Base-by-base conservation (phyloP, 2,329 filamentous ascomycete genomes). In the Cladophialophora bantiana region DNA sequence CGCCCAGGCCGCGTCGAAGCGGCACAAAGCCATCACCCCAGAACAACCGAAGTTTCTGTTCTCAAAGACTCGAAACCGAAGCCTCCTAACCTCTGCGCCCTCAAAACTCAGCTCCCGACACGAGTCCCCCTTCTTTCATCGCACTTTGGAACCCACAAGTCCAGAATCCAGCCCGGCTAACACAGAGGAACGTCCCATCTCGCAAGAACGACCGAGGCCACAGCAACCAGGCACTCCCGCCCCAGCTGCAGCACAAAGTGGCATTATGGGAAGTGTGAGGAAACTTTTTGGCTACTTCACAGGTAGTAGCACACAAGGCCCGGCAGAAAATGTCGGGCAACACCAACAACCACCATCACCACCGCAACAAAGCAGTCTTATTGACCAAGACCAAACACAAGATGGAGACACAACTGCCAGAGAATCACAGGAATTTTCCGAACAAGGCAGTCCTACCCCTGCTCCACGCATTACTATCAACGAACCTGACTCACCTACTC, bases 181-280 rank as follows among this genome's bases (percentile, higher is more conserved):
- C 18, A 12, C 31, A 13, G 10, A 50, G 26, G 32, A 50, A 50
- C 59, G 20, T 54, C 32, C 54, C 34, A 54, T 31, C 15, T 48
- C 56, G 9, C 35, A 31, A 42, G 65, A 65, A 57, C 54, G 35
- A 36, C 52, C 56, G 59, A 48, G 32, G 12, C 57, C 45, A 26
- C 45, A 48, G 18, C 31, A 40, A 45, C 65, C 62, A 52, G 26
- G 63, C 18, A 63, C 68, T 9, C 65, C 68, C 9, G 59, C 55
- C 45, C 61, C 38, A n/a, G 20, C 59, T 31, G 32, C 50, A 34
- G 15, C 50, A n/a, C 53, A 53, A 54, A 52, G 36, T 20, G 59
- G 68, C 34, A 31, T 70, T 42, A 58, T 70, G 45, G 68, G 68
- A 38, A 70, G 68, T 63, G 68, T 70, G 50, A 68, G 48, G 53